Evolutionary conservation across 495 filamentous ascomycete species (phyloP).

Genomic region (Chaetomium tenue): DNA sequence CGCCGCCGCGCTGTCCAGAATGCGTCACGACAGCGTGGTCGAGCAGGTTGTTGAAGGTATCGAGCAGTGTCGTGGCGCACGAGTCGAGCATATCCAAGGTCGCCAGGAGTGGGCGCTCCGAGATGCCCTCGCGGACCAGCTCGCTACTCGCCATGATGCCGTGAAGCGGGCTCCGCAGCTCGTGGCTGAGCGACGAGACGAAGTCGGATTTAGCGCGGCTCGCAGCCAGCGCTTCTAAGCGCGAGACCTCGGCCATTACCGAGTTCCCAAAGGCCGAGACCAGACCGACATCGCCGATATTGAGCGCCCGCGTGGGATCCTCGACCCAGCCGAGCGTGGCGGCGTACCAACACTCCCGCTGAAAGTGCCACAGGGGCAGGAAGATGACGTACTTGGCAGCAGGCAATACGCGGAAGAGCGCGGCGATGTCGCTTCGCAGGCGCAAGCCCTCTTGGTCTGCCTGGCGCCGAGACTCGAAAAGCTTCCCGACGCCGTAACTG

Average conservation of each 20-base stretch:
- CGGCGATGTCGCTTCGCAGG: constrained; percentile 22
- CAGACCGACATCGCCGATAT: constrained; percentile 45
- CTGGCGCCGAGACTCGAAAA: constrained; percentile 13
- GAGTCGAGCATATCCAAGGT: constrained; percentile 71
- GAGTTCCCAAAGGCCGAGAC: constrained; percentile 57
- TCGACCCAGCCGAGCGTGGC: constrained; percentile 65
- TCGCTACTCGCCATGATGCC: constrained; percentile 72
- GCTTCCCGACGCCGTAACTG: constrained; percentile 23
- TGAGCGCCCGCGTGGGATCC: constrained; percentile 45
- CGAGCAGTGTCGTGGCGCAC: constrained; percentile 70
- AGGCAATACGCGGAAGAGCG: constrained; percentile 37
- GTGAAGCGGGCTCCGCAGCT: constrained; percentile 74
- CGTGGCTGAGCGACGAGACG: constrained; percentile 72
- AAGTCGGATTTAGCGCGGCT: constrained; percentile 63
- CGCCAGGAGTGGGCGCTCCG: constrained; percentile 57
- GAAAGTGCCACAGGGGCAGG: constrained; percentile 69
- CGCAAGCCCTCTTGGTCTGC: constrained; percentile 5
- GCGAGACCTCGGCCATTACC: constrained; percentile 59
- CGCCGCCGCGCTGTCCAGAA: constrained; percentile 33
- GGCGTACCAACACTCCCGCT: constrained; percentile 65
- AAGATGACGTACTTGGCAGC: constrained; percentile 55
- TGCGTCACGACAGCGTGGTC: constrained; percentile 56
- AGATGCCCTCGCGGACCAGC: constrained; percentile 58
- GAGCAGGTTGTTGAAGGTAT: constrained; percentile 43
- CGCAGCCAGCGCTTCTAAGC: constrained; percentile 45